These are phyloP conservation scores for Jimgerdemannia lactiflua DNA, from an alignment of 192 early-diverging fungal species.

Conservation along the genomic window DNA sequence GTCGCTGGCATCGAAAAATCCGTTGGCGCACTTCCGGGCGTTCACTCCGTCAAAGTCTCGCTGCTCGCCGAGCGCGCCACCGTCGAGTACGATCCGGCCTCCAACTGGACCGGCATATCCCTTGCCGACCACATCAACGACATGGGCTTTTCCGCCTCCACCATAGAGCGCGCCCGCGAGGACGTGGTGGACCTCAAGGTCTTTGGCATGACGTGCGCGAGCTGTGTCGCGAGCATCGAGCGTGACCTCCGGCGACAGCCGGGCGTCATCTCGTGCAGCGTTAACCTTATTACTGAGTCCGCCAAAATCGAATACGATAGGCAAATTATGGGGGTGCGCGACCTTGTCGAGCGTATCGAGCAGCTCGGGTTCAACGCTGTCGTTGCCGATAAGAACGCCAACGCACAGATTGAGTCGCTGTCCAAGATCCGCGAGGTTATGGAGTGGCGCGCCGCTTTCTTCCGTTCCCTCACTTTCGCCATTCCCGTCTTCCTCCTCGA, in stretches of 20 bases:
- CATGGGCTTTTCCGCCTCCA: slow-evolving; percentile 70
- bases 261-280: slow-evolving; percentile 44
- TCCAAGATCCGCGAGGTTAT: slow-evolving; percentile 30
- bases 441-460: slow-evolving; percentile 29
- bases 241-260: slow-evolving; percentile 42
- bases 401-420: slow-evolving; percentile 15
- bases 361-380: slow-evolving; percentile 58
- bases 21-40: slow-evolving; percentile 53
- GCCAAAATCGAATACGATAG: slow-evolving; percentile 51
- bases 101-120: slow-evolving; percentile 31
- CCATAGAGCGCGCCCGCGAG: slow-evolving; percentile 44
- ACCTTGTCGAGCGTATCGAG: slow-evolving; percentile 55
- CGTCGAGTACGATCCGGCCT: slow-evolving; percentile 57
- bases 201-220: slow-evolving; percentile 93
- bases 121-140: slow-evolving; percentile 68
- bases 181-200: slow-evolving; percentile 71
- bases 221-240: slow-evolving; percentile 79
- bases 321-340: slow-evolving; percentile 51
- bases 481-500: slow-evolving; percentile 63
- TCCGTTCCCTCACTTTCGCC: slow-evolving; percentile 57
- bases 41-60: slow-evolving; percentile 76
- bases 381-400: slow-evolving; percentile 25
- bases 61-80: slow-evolving; percentile 81
- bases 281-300: slow-evolving; percentile 48
- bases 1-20: slow-evolving; percentile 82